Conservation (phyloP, 2,329 filamentous ascomycete species). For the Amesomyces nigricolor region DNA sequence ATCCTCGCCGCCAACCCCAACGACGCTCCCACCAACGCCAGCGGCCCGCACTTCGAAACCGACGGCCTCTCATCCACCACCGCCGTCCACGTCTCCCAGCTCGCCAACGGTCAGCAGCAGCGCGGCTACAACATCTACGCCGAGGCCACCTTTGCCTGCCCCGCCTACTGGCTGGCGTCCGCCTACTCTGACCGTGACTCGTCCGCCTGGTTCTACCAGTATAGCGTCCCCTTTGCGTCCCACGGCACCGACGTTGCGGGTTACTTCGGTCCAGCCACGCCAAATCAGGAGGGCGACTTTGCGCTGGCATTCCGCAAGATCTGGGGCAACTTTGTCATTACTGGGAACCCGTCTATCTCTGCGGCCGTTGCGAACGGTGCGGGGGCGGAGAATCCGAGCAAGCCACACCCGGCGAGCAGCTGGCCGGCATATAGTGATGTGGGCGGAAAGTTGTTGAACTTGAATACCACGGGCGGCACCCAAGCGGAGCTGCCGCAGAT, state of each 20-base stretch:
- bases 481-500: conserved; percentile 1
- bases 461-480: conserved; percentile 25
- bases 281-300: conserved; percentile 21
- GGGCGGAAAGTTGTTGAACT: conserved; percentile 19
- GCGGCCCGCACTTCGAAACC: conserved; percentile 28
- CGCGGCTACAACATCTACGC: conserved; percentile 48
- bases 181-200: conserved; percentile 35
- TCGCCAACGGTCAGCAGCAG: conserved; percentile 50
- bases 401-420: conserved; percentile 12
- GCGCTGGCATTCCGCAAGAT: conserved; percentile 20
- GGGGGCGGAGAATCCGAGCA: not conserved
- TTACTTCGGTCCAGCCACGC: conserved; percentile 31
- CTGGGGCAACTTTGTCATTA: conserved; percentile 25
- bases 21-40: conserved; percentile 22
- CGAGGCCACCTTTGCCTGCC: conserved; percentile 51
- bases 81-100: conserved; percentile 44
- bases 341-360: conserved; percentile 22
- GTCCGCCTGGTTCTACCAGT: conserved; percentile 43
- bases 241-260: conserved; percentile 37
- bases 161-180: conserved; percentile 50
- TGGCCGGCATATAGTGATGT: conserved; percentile 22
- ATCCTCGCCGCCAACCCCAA: conserved; percentile 31
- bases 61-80: conserved; percentile 33
- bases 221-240: conserved; percentile 37
- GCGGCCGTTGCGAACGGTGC: conserved; percentile 22